Evolutionary conservation across 1,139 yeast genomes (phyloP).

Genomic region (Blastobotrys aristatus): DNA sequence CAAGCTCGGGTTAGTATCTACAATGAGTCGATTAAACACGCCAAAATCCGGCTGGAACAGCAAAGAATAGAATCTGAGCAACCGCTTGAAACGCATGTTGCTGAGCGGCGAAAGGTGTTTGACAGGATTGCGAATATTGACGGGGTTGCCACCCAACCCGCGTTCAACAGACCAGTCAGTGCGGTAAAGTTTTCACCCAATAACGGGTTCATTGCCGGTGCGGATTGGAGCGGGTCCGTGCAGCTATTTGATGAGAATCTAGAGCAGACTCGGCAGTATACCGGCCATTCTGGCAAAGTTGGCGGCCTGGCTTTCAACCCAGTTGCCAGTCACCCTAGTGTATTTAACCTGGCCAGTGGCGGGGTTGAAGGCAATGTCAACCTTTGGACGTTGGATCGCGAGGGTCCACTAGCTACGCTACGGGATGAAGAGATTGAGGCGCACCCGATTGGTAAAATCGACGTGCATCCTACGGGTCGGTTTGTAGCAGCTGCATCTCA

Average conservation of each 20-base stretch:
- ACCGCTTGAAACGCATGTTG: conserved; percentile 34
- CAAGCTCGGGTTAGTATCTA: conserved; percentile 52
- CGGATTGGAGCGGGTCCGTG: conserved; percentile 82
- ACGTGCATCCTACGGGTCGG: conserved; percentile 60
- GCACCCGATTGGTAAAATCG: conserved; percentile 56
- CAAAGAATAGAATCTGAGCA: conserved; percentile 30
- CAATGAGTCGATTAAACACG: conserved; percentile 43
- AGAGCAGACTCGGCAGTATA: conserved; percentile 30
- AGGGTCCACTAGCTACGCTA: conserved; percentile 25
- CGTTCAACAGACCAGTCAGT: conserved; percentile 65
- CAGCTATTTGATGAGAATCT: conserved; percentile 46
- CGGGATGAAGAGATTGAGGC: conserved; percentile 44
- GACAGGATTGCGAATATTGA: conserved; percentile 39
- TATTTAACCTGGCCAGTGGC: conserved; percentile 44
- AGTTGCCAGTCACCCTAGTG: conserved; percentile 21
- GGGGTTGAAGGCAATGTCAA: conserved; percentile 59
- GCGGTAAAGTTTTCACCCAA: conserved; percentile 46
- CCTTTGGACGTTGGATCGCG: conserved; percentile 39
- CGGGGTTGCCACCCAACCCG: conserved; percentile 64
- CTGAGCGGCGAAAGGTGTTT: conserved; percentile 46
- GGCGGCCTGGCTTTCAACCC: conserved; percentile 68
- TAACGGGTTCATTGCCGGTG: conserved; percentile 48
- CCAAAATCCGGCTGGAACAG: conserved; percentile 41
- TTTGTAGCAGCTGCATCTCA: conserved; percentile 67
- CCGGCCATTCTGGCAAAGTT: conserved; percentile 58